phyloP scores from a whole-genome alignment of 2,329 filamentous ascomycete genomes.

The Furcasterigmium furcatum region DNA sequence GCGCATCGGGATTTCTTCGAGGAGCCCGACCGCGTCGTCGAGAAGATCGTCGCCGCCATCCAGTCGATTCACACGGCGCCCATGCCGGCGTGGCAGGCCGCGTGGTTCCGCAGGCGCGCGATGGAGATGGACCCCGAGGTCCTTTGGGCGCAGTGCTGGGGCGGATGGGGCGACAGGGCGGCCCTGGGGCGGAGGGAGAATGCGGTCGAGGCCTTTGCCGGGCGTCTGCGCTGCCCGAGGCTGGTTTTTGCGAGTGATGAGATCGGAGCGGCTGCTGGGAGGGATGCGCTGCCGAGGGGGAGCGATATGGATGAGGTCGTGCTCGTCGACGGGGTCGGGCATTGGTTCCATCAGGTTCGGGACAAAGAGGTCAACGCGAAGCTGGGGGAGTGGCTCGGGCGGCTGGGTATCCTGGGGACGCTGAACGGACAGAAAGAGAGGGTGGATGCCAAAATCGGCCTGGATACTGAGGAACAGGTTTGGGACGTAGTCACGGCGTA shows the following conservation, averaged over 20 bases:
- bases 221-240: conserved; percentile 4
- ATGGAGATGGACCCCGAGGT: conserved; percentile 5
- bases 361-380: conserved; percentile 5
- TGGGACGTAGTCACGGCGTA: background rate
- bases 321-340: conserved; percentile 4
- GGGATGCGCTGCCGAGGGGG: conserved; percentile 5
- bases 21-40: background rate
- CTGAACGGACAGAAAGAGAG: background rate
- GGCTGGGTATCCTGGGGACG: background rate
- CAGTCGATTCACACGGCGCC: background rate
- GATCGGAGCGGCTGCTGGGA: conserved; percentile 4
- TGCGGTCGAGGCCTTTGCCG: conserved; percentile 1
- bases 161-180: conserved; percentile 6
- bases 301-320: conserved; percentile 7
- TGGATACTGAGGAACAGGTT: too few species aligned
- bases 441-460: too few species aligned
- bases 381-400: conserved; percentile 3
- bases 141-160: conserved; percentile 4
- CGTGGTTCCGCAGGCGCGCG: conserved; percentile 7
- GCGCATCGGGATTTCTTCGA: background rate
- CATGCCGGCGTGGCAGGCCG: conserved; percentile 5
- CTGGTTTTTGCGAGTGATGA: conserved; percentile 4
- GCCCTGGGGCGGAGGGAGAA: conserved; percentile 5
- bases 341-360: conserved; percentile 9
- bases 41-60: background rate